These are phyloP conservation scores for Coelastrella sp. DNA, from an alignment of 139 green algal species.

Conservation along the genomic window DNA sequence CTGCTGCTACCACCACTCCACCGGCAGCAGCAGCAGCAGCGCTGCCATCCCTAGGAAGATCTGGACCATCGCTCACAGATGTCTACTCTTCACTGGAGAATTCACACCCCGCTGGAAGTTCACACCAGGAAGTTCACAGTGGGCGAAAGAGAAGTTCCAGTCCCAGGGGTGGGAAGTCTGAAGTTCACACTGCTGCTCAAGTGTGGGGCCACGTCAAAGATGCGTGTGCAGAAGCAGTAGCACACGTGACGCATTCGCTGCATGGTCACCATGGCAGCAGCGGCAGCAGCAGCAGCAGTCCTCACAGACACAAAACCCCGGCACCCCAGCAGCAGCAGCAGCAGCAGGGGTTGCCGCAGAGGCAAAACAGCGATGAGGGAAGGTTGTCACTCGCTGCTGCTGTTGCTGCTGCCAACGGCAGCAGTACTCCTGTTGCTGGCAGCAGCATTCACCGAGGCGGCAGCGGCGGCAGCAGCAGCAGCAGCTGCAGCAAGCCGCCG, in stretches of 20 bases:
- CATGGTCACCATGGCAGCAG: neutral
- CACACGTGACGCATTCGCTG: neutral
- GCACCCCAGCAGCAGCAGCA: neutral
- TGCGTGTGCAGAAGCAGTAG: neutral
- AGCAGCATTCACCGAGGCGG: neutral
- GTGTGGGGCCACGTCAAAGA: conserved; percentile 26
- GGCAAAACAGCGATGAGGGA: neutral
- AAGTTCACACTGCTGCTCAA: neutral
- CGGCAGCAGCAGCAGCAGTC: conserved; percentile 40
- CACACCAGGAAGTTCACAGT: neutral
- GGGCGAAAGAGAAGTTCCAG: neutral
- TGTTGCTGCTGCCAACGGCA: neutral
- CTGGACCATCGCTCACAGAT: neutral
- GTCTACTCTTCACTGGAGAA: neutral
- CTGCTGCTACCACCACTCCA: neutral
- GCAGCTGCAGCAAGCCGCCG: conserved; percentile 20
- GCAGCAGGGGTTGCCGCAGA: conserved; percentile 1
- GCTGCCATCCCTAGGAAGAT: neutral
- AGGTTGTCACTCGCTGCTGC: neutral
- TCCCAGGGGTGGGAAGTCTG: neutral
- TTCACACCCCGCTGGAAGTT: neutral
- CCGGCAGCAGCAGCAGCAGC: conserved; percentile 28
- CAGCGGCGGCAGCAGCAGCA: neutral
- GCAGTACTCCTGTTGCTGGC: neutral
- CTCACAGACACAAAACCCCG: conserved; percentile 23